phyloP scores from a whole-genome alignment of 2,329 filamentous ascomycete genomes.

The Sarocladium kiliense region DNA sequence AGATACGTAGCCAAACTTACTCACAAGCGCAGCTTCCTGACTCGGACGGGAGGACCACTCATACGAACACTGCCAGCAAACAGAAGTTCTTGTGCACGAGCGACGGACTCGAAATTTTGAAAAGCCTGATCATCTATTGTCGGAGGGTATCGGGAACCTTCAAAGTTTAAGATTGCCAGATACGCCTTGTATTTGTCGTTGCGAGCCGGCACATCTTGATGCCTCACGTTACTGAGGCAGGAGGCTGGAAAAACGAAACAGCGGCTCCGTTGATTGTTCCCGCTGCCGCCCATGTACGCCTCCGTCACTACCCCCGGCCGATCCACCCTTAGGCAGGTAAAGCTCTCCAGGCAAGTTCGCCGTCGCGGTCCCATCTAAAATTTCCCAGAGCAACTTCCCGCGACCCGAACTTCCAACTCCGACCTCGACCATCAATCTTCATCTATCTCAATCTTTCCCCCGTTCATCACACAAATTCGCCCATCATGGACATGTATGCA shows the following conservation, averaged over 20 bases:
- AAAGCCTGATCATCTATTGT: no score
- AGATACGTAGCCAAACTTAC: no score
- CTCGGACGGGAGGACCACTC: no score
- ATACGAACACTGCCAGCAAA: no score
- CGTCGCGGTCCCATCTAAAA: slow-evolving; percentile 1
- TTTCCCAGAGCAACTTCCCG: slow-evolving; percentile 1
- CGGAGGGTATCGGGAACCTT: no score
- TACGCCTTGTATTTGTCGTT: no score
- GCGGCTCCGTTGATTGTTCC: neutral
- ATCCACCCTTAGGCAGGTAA: slow-evolving; percentile 3
- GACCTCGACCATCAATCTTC: neutral
- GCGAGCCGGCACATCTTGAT: no score
- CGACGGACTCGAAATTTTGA: no score
- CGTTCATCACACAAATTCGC: neutral
- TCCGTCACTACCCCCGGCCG: neutral
- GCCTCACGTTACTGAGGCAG: no score
- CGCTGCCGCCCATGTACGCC: neutral
- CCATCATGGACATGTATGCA: slow-evolving; percentile 16
- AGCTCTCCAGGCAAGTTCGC: neutral
- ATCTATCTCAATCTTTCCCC: neutral
- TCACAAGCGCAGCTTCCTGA: no score
- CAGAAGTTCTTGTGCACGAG: no score
- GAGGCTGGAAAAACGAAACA: slow-evolving; percentile 3
- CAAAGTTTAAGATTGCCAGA: no score
- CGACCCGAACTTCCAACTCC: neutral